Conservation (phyloP, 2,329 filamentous ascomycete species). For the Aspergillus phoenicis region DNA sequence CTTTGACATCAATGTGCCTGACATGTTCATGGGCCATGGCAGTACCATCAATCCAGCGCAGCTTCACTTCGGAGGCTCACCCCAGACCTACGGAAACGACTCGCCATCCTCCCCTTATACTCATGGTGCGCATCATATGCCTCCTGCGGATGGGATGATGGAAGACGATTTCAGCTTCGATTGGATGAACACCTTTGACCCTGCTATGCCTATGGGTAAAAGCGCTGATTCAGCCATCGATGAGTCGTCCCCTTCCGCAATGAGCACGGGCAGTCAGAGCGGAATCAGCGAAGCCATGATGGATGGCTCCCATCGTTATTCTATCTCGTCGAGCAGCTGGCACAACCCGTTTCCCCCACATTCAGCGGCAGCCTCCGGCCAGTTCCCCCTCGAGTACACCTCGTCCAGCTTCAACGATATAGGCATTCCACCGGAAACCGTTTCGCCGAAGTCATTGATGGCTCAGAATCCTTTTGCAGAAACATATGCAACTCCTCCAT, state of each 20-base stretch:
- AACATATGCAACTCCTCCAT: slow-evolving; percentile 75
- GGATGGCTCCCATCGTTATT: slow-evolving; percentile 69
- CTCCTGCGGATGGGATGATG: slow-evolving; percentile 58
- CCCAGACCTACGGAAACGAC: slow-evolving; percentile 54
- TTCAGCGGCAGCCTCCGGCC: slow-evolving; percentile 64
- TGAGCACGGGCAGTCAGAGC: slow-evolving; percentile 92
- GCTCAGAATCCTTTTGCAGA: slow-evolving; percentile 70
- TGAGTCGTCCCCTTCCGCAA: slow-evolving; percentile 90
- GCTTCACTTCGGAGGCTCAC: slow-evolving; percentile 81
- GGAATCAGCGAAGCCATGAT: slow-evolving; percentile 79
- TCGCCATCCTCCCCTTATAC: slow-evolving; percentile 46
- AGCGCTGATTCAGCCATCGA: slow-evolving; percentile 80
- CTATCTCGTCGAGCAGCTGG: slow-evolving; percentile 63
- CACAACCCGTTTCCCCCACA: slow-evolving; percentile 70
- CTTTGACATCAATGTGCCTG: slow-evolving; percentile 71
- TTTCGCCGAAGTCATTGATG: slow-evolving; percentile 75
- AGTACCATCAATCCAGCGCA: slow-evolving; percentile 65
- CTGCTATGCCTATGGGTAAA: slow-evolving; percentile 70
- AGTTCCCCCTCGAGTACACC: slow-evolving; percentile 75
- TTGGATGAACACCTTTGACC: slow-evolving; percentile 82
- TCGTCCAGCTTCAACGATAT: slow-evolving; percentile 74
- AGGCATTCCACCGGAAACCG: slow-evolving; percentile 68
- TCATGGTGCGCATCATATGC: slow-evolving; percentile 55
- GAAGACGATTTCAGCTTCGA: slow-evolving; percentile 76
- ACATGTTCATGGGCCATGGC: slow-evolving; percentile 67